Conservation (phyloP, 139 green algal species). For the Picochlorum sp. region DNA sequence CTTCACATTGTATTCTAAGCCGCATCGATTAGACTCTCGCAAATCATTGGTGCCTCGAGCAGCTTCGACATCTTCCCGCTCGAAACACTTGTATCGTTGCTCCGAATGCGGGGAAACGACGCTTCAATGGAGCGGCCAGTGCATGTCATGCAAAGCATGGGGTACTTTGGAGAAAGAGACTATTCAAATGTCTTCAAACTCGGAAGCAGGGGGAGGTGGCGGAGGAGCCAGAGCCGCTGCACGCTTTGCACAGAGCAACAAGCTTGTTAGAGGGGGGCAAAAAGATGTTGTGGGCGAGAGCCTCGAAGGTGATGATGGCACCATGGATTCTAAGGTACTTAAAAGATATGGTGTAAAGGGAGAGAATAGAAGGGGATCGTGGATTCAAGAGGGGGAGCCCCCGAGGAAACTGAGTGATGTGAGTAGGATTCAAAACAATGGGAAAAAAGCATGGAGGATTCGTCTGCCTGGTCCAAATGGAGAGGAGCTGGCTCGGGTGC, state of each 20-base stretch:
- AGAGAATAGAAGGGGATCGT: background rate
- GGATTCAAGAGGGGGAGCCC: conserved; percentile 8
- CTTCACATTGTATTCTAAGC: too few relatives aligned
- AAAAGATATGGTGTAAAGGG: too few relatives aligned
- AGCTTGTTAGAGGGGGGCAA: background rate
- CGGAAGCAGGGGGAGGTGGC: conserved; percentile 4
- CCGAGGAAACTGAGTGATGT: conserved; percentile 38
- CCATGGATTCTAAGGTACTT: too few relatives aligned
- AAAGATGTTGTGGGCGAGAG: background rate
- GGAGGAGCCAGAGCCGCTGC: conserved; percentile 18
- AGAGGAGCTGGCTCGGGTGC: conserved; percentile 62
- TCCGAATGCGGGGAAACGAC: conserved; percentile 35
- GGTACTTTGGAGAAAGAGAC: conserved; percentile 27
- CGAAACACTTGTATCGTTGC: conserved; percentile 39
- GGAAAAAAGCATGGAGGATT: conserved; percentile 29
- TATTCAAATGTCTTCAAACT: conserved; percentile 6
- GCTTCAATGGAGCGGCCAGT: conserved; percentile 49
- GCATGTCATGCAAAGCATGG: conserved; percentile 41
- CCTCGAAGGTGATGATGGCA: too few relatives aligned
- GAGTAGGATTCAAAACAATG: background rate
- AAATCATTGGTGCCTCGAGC: background rate
- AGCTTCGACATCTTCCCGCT: background rate
- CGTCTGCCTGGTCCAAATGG: conserved; percentile 33
- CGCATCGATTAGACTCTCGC: too few relatives aligned
- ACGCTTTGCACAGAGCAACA: conserved; percentile 8